Conservation (phyloP, 139 green algal species). For the Zygnema cylindricum region DNA sequence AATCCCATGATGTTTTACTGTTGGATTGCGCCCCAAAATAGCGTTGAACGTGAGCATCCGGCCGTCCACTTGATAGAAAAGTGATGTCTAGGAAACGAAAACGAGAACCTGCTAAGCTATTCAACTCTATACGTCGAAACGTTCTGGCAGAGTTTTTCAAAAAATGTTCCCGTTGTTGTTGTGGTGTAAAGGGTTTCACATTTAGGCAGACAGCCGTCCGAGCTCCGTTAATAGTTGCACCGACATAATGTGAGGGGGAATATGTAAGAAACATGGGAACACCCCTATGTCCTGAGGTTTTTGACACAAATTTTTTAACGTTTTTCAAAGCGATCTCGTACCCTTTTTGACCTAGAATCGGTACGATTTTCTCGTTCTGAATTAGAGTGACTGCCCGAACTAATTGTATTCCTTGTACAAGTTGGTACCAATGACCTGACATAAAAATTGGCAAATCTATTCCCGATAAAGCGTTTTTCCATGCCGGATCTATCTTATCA, state of each 20-base stretch:
- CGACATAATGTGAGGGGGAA: constrained; percentile 45
- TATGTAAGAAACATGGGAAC: constrained; percentile 56
- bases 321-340: constrained; percentile 15
- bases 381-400: constrained; percentile 28
- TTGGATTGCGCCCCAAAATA: constrained; percentile 36
- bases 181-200: background rate
- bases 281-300: constrained; percentile 15
- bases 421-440: constrained; percentile 51
- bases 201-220: background rate
- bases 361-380: background rate
- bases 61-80: constrained; percentile 31
- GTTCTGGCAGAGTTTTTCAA: background rate
- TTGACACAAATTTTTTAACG: constrained; percentile 27
- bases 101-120: background rate
- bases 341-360: background rate
- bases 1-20: constrained; percentile 48
- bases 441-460: constrained; percentile 52
- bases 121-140: constrained; percentile 1
- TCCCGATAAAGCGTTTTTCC: background rate
- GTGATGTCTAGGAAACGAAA: constrained; percentile 59
- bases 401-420: constrained; percentile 8
- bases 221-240: background rate
- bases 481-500: constrained; percentile 30
- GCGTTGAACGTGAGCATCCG: constrained; percentile 28
- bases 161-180: background rate